Percentiles rank a stretch among this genome's conserved stretches.
Conservation (phyloP, 306 rosid species). For the Macrotyloma uniflorum region DNA sequence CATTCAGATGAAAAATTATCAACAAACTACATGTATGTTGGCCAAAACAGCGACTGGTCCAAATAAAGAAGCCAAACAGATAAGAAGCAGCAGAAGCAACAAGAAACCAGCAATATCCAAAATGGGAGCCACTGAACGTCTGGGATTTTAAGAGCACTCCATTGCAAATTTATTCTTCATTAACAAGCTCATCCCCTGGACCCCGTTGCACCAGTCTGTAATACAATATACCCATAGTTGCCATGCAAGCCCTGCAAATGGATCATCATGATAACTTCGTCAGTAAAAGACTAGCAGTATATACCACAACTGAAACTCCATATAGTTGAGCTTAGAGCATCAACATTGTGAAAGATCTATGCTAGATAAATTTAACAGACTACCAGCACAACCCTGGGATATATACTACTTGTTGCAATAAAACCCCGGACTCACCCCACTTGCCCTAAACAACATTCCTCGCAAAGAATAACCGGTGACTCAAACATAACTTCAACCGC, state of each 20-base stretch:
- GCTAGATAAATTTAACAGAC: conserved; percentile 3
- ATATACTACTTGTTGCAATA: conserved; percentile 11
- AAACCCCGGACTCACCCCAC: conserved; percentile 22
- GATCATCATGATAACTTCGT: conserved; percentile 31
- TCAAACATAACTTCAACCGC: neutral
- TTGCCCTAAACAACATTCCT: neutral
- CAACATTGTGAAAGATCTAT: neutral
- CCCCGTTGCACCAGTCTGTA: conserved; percentile 93
- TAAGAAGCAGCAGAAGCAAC: conserved; percentile 43
- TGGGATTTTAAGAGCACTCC: conserved; percentile 30
- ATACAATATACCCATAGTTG: conserved; percentile 98
- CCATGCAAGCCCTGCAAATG: conserved; percentile 95
- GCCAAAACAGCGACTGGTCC: conserved; percentile 39
- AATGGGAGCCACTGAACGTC: conserved; percentile 40
- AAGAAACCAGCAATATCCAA: conserved; percentile 44
- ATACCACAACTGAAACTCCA: neutral
- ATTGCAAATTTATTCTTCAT: conserved; percentile 59
- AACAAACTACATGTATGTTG: conserved; percentile 45
- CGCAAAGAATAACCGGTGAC: neutral
- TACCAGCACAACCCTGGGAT: conserved; percentile 4
- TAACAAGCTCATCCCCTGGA: conserved; percentile 63
- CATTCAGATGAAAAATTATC: conserved; percentile 49
- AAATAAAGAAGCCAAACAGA: conserved; percentile 48
- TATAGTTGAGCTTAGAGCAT: conserved; percentile 25
- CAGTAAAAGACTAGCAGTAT: conserved; percentile 29